Base-by-base conservation (phyloP, 2,329 filamentous ascomycete species). In the Aspergillus bombycis region DNA sequence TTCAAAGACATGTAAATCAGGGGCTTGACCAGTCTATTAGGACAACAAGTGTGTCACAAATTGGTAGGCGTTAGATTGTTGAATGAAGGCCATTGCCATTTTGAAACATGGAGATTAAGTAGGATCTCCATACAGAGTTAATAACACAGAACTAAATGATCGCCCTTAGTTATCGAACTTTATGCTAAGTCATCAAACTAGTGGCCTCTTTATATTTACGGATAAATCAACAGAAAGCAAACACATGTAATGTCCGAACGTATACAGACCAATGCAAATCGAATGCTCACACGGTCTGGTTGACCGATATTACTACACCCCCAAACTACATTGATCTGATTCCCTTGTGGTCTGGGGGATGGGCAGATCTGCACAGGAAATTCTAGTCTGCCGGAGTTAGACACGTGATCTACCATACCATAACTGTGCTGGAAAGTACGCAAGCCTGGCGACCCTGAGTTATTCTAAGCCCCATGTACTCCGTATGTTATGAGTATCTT, bases 381-480 rank as follows among this genome's bases (percentile, higher is more conserved):
- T 54, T 53, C 58, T 61, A 57, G 32, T 43, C 58, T 53, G 50
- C 34, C 63, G 56, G 62, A 62, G 65, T 48, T 57, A 60, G 54
- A 62, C 72, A 74, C 70, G 71, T 72, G 72, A 72, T 57, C 45
- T 59, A 60, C 72, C 65, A 71, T 54, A 45, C 64, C 65, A 21
- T 19, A 67, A 50, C 64, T 65, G 71, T 72, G 66, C 70, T 73
- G 67, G 67, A 63, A 70, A 71, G 48, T 73, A 70, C 72, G 72
- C 72, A 36, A n/a, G 34, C 14, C 26, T 10, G 54, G 12, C 8
- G 52, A 55, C 10, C 32, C 52, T 28, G 52, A 55, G 34, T 38
- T 38, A 8, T 54, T 32, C 30, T 21, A n/a, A 19, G 32, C 21
- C 21, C 57, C 8, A 52, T 58, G 3, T 19, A 38, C 26, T 28